A percentile compares a stretch with the other conserved stretches of the same genome.
phyloP scores from a whole-genome alignment of 2,329 filamentous ascomycete species.

The Chrysoporthe deuterocubensis region DNA sequence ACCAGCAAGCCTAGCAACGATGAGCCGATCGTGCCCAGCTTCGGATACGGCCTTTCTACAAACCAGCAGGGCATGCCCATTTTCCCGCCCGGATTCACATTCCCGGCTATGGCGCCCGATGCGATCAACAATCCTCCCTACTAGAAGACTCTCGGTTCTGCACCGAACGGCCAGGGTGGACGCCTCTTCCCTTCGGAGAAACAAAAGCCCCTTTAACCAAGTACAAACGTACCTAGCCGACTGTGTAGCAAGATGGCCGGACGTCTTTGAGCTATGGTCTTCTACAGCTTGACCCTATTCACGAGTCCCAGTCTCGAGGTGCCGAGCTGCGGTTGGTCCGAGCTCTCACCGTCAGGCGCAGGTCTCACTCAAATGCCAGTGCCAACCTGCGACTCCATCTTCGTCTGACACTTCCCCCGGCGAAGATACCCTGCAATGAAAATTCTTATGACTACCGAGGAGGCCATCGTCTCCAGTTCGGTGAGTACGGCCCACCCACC shows the following conservation, averaged over 20 bases:
- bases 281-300: neutral
- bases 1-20: slow-evolving; percentile 31
- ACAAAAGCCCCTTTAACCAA: neutral
- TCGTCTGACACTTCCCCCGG: neutral
- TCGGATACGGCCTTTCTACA: slow-evolving; percentile 49
- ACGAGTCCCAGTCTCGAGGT: neutral
- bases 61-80: slow-evolving; percentile 55
- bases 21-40: slow-evolving; percentile 39
- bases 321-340: slow-evolving; percentile 2
- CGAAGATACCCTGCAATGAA: neutral
- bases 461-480: neutral
- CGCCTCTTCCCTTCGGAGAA: neutral
- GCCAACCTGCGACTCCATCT: neutral
- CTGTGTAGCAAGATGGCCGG: neutral
- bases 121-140: slow-evolving; percentile 27
- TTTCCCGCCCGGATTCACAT: slow-evolving; percentile 51
- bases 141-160: slow-evolving; percentile 2
- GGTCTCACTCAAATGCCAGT: neutral
- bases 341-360: neutral
- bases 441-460: neutral
- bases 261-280: neutral
- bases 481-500: neutral
- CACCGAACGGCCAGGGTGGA: no score
- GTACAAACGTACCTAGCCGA: neutral
- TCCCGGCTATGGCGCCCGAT: slow-evolving; percentile 34